Evolutionary conservation across 2,329 filamentous ascomycete genomes (phyloP), one percentile per base, ranked within the genome.

Genomic region (Penicillium sp.): DNA sequence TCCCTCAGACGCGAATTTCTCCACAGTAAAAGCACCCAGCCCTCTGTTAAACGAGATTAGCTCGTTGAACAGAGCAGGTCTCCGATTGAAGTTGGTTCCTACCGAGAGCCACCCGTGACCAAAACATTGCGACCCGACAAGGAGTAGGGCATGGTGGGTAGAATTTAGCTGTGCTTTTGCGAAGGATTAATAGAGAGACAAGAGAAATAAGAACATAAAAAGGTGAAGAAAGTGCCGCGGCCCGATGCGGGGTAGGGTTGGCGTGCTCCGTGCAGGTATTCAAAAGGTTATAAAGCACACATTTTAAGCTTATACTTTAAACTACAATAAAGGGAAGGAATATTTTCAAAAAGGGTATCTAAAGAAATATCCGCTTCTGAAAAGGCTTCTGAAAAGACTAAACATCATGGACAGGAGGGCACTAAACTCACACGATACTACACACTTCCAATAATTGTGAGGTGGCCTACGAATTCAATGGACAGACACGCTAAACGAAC

Each of bases 1-100:
- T 44, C 88, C 88, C 64, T 87, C 79, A 22, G 80, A 75, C 9
- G 88, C 88, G 64, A 92, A 90, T 31, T 85, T 83, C 53, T 82
- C 81, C 37, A 81, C 82, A 3, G 89, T 80, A 4, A 86, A 78
- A 41, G 88, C 89, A 35, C 90, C 90, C 31, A 93, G 81, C 3
- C 89, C 90, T 61, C 89, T 84, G 54, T 79, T 69, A 28, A 12
- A 45, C 12, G 9, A 22, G 16, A 67, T 44, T 19, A 45, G 44
- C 44, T 36, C 31, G 30, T 46, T 42, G 40, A 44, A 12, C 16
- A 35, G 28, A 14, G 12, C 9, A 31, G 22, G 25, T 25, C 40
- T 41, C 30, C 12, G 45, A 26, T 30, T 41, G 8, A 31, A n/a
- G 28, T 38, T n/a, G 26, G 41, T 19, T 66, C 77, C 60, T 74